A percentile compares a stretch with the other conserved stretches of the same genome.
phyloP scores from a whole-genome alignment of 768 basidiomycete species.

The Sporobolomyces roseus region DNA sequence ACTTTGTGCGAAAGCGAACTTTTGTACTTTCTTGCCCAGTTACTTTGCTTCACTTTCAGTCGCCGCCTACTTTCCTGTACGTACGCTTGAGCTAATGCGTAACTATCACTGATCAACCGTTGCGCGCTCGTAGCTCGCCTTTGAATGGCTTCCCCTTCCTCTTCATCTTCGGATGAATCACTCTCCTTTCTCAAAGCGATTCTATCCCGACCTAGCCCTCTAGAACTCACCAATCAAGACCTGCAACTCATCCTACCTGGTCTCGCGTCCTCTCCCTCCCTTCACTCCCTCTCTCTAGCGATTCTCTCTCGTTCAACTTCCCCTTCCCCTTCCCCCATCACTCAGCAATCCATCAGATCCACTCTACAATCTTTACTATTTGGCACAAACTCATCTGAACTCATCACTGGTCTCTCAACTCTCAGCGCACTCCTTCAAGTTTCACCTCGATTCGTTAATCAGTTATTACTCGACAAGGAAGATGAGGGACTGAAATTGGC shows the following conservation, averaged over 20 bases:
- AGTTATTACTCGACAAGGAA: no score
- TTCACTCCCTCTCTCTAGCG: background rate
- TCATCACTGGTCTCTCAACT: background rate
- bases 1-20: no score
- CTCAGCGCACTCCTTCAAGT: background rate
- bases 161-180: background rate
- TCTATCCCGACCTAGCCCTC: background rate
- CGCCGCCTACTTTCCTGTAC: no score
- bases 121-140: no score
- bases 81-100: no score
- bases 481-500: constrained; percentile 59
- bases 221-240: background rate
- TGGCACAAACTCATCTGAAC: background rate
- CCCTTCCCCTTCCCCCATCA: background rate
- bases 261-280: background rate
- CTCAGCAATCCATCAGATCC: background rate
- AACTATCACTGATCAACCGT: no score
- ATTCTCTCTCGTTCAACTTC: constrained; percentile 13
- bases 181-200: constrained; percentile 4
- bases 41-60: no score
- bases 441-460: constrained; percentile 2
- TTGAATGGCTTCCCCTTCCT: background rate
- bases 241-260: background rate
- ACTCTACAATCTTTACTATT: background rate
- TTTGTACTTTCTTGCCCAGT: no score